Evolutionary conservation across 2,329 filamentous ascomycete genomes (phyloP).

Genomic region (Karstenula rhodostoma): DNA sequence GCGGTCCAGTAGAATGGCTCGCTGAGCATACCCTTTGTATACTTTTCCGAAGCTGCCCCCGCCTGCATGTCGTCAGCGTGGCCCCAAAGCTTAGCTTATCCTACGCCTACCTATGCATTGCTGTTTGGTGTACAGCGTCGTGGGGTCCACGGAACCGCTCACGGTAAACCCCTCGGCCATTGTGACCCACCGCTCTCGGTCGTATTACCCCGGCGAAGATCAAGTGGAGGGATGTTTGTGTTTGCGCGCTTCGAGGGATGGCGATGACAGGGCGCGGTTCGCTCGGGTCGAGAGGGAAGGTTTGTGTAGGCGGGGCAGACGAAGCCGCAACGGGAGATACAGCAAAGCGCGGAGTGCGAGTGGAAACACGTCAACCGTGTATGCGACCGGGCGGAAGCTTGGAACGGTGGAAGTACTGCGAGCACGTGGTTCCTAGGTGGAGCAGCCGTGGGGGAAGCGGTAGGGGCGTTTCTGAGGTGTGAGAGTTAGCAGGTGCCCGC

Average conservation of each 20-base stretch:
- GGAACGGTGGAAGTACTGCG: neutral
- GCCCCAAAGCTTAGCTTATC: conserved; percentile 1
- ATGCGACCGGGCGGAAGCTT: neutral
- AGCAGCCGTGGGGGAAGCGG: neutral
- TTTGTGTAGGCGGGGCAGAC: conserved; percentile 7
- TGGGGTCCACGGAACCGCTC: conserved; percentile 76
- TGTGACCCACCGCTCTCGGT: neutral
- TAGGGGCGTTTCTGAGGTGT: neutral
- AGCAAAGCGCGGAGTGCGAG: neutral
- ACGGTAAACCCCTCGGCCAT: conserved; percentile 41
- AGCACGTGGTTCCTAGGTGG: neutral
- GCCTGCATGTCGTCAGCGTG: conserved; percentile 61
- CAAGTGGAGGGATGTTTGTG: neutral
- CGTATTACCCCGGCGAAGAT: neutral
- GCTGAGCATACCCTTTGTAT: conserved; percentile 84
- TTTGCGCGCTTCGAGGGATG: neutral
- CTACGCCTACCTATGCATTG: conserved; percentile 53
- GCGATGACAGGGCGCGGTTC: neutral
- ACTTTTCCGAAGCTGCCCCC: conserved; percentile 98
- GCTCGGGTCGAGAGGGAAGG: neutral
- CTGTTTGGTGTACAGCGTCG: conserved; percentile 87
- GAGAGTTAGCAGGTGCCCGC: conserved; percentile 8
- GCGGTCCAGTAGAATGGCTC: neutral
- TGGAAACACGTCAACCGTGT: neutral
- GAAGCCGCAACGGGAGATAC: conserved; percentile 1